These are phyloP conservation scores for Aureobasidium mangrovei DNA, from an alignment of 2,329 filamentous ascomycete species.

Conservation along the genomic window DNA sequence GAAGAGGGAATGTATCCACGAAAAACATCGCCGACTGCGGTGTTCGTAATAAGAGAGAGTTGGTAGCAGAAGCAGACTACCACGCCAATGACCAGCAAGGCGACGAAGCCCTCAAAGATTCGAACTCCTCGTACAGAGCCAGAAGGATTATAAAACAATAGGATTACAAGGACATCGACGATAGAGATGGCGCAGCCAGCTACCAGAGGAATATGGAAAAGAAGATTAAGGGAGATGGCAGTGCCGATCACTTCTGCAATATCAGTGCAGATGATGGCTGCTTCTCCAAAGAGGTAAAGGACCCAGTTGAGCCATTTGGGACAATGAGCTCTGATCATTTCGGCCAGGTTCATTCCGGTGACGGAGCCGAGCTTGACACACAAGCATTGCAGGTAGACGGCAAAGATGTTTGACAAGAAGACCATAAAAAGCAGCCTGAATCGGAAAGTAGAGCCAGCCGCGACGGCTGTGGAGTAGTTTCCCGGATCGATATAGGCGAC, in stretches of 20 bases:
- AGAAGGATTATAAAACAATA: slow-evolving; percentile 56
- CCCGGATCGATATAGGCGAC: slow-evolving; percentile 44
- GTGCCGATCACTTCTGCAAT: slow-evolving; percentile 60
- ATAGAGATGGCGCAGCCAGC: slow-evolving; percentile 62
- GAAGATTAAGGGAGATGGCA: slow-evolving; percentile 59
- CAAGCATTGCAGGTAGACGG: slow-evolving; percentile 60
- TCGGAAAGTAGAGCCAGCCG: slow-evolving; percentile 56
- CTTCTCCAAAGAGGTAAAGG: slow-evolving; percentile 47
- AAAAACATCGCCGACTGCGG: slow-evolving; percentile 52
- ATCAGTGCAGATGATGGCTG: slow-evolving; percentile 50
- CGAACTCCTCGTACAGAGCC: slow-evolving; percentile 50
- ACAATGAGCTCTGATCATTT: slow-evolving; percentile 41
- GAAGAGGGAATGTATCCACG: slow-evolving; percentile 55
- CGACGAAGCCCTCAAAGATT: slow-evolving; percentile 57
- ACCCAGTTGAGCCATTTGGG: slow-evolving; percentile 47
- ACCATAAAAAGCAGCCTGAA: slow-evolving; percentile 61
- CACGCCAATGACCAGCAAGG: slow-evolving; percentile 56
- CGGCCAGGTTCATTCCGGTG: slow-evolving; percentile 41
- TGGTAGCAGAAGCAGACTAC: slow-evolving; percentile 64
- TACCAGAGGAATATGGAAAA: slow-evolving; percentile 56
- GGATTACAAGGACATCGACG: slow-evolving; percentile 57
- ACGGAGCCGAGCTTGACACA: slow-evolving; percentile 50
- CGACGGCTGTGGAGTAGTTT: slow-evolving; percentile 64
- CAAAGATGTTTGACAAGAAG: slow-evolving; percentile 60
- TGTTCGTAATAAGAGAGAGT: slow-evolving; percentile 51